Evolutionary conservation across 768 basidiomycete species (phyloP).

Genomic region (Panaeolus cyanescens): DNA sequence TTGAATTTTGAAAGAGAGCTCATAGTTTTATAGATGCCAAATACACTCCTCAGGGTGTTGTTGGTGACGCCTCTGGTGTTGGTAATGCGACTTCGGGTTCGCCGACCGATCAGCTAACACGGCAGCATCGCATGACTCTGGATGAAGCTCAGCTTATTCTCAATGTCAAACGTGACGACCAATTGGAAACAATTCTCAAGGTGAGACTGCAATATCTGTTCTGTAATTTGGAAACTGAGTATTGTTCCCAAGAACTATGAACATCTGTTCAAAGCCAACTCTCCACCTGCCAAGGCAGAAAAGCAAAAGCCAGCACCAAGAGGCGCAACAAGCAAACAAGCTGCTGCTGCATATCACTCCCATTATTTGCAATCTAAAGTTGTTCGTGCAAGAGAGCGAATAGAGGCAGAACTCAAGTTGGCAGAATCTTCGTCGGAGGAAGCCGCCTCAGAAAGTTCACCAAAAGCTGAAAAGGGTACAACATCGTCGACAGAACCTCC

Average conservation of each 20-base stretch:
- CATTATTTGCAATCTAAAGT: constrained; percentile 98
- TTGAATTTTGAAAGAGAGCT: background rate
- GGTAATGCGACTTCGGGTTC: constrained; percentile 76
- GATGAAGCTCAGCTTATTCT: constrained; percentile 95
- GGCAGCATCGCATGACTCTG: constrained; percentile 88
- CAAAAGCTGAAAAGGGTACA: constrained; percentile 11
- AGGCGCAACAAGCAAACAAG: background rate
- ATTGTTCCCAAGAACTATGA: constrained; percentile 77
- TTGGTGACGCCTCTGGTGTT: constrained; percentile 74
- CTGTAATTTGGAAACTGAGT: background rate
- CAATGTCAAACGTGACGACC: constrained; percentile 78
- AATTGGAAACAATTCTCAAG: constrained; percentile 70
- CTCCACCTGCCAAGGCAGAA: constrained; percentile 60
- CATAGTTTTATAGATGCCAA: constrained; percentile 68
- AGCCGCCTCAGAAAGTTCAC: background rate
- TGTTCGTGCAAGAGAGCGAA: constrained; percentile 89
- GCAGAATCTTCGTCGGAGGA: constrained; percentile 23
- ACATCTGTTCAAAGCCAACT: constrained; percentile 89
- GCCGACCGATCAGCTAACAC: constrained; percentile 77
- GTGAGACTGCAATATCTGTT: constrained; percentile 37
- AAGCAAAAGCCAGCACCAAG: constrained; percentile 37
- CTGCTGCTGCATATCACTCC: constrained; percentile 47
- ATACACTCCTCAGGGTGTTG: constrained; percentile 67
- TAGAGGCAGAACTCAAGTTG: constrained; percentile 78
- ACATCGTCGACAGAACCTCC: constrained; percentile 19